Conservation (phyloP, 768 basidiomycete species). For the Termitomyces heimii region DNA sequence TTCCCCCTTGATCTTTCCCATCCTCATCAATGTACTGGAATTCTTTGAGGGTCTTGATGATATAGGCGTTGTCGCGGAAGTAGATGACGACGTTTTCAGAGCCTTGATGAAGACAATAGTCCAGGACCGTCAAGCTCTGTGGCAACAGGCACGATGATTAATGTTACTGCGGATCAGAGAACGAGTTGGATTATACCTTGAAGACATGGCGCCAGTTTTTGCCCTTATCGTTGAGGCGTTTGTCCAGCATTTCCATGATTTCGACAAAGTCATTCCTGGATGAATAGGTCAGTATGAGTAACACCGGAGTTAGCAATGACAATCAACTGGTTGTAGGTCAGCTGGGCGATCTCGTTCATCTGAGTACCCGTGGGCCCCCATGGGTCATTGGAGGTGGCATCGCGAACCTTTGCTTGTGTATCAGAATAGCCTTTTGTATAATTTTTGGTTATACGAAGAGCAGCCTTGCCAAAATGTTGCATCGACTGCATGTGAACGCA, state of each 20-base stretch:
- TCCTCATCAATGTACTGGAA: slow-evolving; percentile 96
- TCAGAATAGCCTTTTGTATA: slow-evolving; percentile 97
- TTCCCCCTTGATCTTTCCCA: slow-evolving; percentile 97
- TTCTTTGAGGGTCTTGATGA: slow-evolving; percentile 98
- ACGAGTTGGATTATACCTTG: slow-evolving; percentile 51
- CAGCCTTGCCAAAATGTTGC: slow-evolving; percentile 81
- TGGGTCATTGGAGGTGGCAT: slow-evolving; percentile 96
- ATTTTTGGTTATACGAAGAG: slow-evolving; percentile 87
- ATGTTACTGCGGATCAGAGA: neutral
- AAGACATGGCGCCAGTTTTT: slow-evolving; percentile 99
- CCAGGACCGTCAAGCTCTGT: slow-evolving; percentile 87
- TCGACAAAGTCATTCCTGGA: slow-evolving; percentile 90
- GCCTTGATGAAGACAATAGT: slow-evolving; percentile 93
- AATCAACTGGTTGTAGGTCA: slow-evolving; percentile 89
- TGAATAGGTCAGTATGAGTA: neutral
- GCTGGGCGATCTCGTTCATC: slow-evolving; percentile 98
- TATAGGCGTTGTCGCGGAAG: slow-evolving; percentile 94
- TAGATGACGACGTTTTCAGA: slow-evolving; percentile 99
- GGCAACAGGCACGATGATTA: neutral
- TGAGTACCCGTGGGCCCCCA: slow-evolving; percentile 97
- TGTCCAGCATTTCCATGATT: slow-evolving; percentile 99
- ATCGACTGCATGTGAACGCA: slow-evolving; percentile 24
- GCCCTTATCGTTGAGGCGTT: slow-evolving; percentile 96
- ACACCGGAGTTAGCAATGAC: neutral
- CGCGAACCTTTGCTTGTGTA: slow-evolving; percentile 90